Evolutionary conservation across 1,139 yeast genomes (phyloP).

Genomic region (Magnusiomyces tetraspermus): DNA sequence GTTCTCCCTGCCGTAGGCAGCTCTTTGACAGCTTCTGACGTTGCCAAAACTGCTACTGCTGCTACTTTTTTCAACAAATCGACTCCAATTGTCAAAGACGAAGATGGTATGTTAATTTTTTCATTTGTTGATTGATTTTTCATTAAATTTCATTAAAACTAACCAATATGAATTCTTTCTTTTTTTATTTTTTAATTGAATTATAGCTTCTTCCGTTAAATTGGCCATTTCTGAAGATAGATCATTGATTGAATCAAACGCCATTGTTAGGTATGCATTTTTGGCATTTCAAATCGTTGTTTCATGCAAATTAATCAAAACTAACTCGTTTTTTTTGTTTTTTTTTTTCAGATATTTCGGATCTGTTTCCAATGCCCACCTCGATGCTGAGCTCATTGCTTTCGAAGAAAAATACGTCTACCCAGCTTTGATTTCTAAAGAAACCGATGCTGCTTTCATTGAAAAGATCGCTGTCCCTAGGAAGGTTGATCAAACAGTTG

Average conservation of each 20-base stretch:
- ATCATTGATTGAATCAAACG: conserved; percentile 58
- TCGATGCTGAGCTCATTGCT: conserved; percentile 22
- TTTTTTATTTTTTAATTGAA: not conserved
- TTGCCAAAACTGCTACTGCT: not conserved
- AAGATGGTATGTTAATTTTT: conserved; percentile 1
- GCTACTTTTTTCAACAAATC: not conserved
- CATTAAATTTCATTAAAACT: not conserved
- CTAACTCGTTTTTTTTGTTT: conserved; percentile 26
- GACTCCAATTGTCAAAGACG: not conserved
- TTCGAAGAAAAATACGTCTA: conserved; percentile 18
- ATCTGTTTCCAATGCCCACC: conserved; percentile 23
- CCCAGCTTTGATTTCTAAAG: conserved; percentile 16
- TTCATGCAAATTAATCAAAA: conserved; percentile 17
- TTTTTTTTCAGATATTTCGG: conserved; percentile 32
- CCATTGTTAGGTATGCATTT: conserved; percentile 65
- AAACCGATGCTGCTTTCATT: conserved; percentile 1
- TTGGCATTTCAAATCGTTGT: conserved; percentile 14
- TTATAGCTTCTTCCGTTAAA: not conserved
- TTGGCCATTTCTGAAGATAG: conserved; percentile 1
- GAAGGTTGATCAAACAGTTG: conserved; percentile 24
- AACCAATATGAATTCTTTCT: not conserved
- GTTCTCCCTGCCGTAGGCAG: not conserved
- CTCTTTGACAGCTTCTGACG: not conserved
- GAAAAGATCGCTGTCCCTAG: conserved; percentile 5
- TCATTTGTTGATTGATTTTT: not conserved